A percentile compares a stretch with the other conserved stretches of the same genome.
phyloP scores from a whole-genome alignment of 495 filamentous ascomycete genomes.

The Beverwykella pulmonaria region DNA sequence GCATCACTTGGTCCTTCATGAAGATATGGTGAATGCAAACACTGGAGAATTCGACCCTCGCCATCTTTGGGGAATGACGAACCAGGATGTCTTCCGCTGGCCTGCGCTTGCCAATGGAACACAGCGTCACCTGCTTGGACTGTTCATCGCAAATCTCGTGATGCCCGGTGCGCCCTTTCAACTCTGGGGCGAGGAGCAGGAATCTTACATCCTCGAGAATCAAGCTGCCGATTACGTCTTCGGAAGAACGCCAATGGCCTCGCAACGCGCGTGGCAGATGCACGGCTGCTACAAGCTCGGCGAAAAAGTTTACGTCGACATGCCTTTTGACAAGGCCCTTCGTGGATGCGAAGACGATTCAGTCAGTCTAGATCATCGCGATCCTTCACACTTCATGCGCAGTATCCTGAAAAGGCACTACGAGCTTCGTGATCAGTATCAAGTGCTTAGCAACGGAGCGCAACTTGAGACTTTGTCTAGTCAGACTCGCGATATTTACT shows the following conservation, averaged over 20 bases:
- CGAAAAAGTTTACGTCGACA: slow-evolving; percentile 60
- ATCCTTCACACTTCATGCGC: slow-evolving; percentile 67
- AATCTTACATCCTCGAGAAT: slow-evolving; percentile 67
- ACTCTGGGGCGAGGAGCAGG: slow-evolving; percentile 73
- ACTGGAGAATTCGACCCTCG: slow-evolving; percentile 70
- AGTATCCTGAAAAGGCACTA: slow-evolving; percentile 72
- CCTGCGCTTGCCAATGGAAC: slow-evolving; percentile 65
- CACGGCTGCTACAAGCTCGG: slow-evolving; percentile 68
- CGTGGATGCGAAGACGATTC: slow-evolving; percentile 62
- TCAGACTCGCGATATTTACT: slow-evolving; percentile 55
- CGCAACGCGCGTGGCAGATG: slow-evolving; percentile 66
- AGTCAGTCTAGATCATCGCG: slow-evolving; percentile 67
- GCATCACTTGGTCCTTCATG: slow-evolving; percentile 63
- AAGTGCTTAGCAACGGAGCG: slow-evolving; percentile 64
- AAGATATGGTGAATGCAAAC: slow-evolving; percentile 68
- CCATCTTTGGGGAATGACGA: slow-evolving; percentile 70
- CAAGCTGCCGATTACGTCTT: slow-evolving; percentile 72
- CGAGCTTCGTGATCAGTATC: slow-evolving; percentile 60
- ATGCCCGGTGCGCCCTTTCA: slow-evolving; percentile 69
- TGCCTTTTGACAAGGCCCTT: slow-evolving; percentile 59
- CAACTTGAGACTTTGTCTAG: slow-evolving; percentile 63
- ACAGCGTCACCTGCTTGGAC: slow-evolving; percentile 62
- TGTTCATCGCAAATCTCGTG: slow-evolving; percentile 66
- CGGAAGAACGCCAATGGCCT: slow-evolving; percentile 68
- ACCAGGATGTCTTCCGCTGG: slow-evolving; percentile 79